phyloP scores from a whole-genome alignment of 805 yeast genomes.

The Monosporozyma aquatica region DNA sequence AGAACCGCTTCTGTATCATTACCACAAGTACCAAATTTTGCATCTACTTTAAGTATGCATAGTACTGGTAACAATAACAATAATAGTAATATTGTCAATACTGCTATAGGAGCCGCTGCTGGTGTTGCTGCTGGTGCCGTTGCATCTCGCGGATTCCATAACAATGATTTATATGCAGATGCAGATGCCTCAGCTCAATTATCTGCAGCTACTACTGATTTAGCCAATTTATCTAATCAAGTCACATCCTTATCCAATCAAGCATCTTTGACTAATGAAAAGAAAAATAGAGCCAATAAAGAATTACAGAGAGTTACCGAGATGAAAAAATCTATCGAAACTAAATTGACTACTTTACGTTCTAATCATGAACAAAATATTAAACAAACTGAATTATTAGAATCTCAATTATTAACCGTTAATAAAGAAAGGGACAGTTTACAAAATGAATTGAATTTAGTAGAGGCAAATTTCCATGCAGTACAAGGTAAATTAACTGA shows the following conservation, averaged over 20 bases:
- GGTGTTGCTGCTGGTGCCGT: constrained; percentile 13
- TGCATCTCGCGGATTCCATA: constrained; percentile 20
- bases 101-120: constrained; percentile 5
- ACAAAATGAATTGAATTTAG: constrained; percentile 60
- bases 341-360: constrained; percentile 58
- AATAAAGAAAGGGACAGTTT: constrained; percentile 60
- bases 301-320: constrained; percentile 63
- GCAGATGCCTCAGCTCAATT: constrained; percentile 55
- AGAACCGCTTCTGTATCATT: constrained; percentile 33
- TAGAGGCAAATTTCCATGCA: constrained; percentile 71
- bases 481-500: constrained; percentile 56
- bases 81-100: constrained; percentile 5
- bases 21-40: constrained; percentile 29
- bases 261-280: constrained; percentile 59
- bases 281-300: constrained; percentile 63
- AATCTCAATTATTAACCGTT: constrained; percentile 48
- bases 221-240: constrained; percentile 81
- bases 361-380: constrained; percentile 72
- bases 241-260: constrained; percentile 69
- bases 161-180: constrained; percentile 49
- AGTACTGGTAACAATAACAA: constrained; percentile 4
- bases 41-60: constrained; percentile 10
- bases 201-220: constrained; percentile 72
- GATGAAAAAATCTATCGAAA: constrained; percentile 61
- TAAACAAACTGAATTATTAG: constrained; percentile 63